phyloP scores from a whole-genome alignment of 768 basidiomycete species.

The Lentinula boryana region DNA sequence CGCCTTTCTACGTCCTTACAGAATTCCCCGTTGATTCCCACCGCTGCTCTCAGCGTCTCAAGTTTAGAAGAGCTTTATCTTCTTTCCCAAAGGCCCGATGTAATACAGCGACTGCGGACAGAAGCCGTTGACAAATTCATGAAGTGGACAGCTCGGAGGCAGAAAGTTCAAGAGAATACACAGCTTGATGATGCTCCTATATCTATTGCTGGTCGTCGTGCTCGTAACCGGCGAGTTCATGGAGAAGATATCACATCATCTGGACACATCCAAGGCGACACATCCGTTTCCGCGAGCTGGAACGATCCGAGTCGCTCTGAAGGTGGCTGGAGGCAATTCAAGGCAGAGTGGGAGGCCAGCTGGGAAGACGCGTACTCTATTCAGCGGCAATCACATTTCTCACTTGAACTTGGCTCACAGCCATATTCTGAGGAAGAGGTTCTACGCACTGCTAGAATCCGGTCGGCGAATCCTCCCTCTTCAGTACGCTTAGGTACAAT shows the following conservation, averaged over 20 bases:
- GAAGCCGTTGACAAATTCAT: conserved; percentile 1
- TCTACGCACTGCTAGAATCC: not conserved
- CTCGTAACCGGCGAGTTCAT: not conserved
- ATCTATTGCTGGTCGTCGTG: not conserved
- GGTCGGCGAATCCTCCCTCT: not conserved
- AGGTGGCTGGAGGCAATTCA: conserved; percentile 2
- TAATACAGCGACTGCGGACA: not conserved
- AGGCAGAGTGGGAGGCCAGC: conserved; percentile 1
- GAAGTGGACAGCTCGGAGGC: not conserved
- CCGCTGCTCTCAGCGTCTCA: not conserved
- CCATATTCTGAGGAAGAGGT: not conserved
- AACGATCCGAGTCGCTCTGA: not conserved
- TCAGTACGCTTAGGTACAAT: not conserved
- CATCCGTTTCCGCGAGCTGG: not conserved
- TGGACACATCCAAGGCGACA: not conserved
- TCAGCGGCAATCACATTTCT: not conserved
- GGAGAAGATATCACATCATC: not conserved
- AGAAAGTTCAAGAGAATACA: not conserved
- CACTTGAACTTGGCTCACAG: not conserved
- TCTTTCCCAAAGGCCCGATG: not conserved
- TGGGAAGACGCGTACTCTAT: not conserved
- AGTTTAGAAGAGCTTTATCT: not conserved
- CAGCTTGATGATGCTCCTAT: not conserved
- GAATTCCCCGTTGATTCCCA: not conserved
- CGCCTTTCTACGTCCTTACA: not conserved